phyloP scores from a whole-genome alignment of 176 grass and related monocot genomes.

The Cenchrus americanus region DNA sequence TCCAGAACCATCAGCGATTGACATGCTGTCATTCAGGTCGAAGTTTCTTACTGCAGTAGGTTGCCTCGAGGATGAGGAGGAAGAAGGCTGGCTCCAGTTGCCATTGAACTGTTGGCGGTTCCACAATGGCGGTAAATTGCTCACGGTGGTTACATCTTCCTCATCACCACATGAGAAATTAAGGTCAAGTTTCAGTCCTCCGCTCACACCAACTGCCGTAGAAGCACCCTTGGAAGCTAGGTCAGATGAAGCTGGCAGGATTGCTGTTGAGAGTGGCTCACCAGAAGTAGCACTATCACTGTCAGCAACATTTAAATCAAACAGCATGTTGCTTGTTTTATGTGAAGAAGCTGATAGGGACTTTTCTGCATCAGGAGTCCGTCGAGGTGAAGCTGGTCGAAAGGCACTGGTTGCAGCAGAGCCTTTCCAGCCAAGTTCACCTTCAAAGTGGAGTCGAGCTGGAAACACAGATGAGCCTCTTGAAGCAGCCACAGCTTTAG shows the following conservation, averaged over 20 bases:
- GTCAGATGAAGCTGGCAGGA: constrained; percentile 38
- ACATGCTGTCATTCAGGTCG: constrained; percentile 71
- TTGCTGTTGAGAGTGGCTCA: constrained; percentile 40
- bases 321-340: constrained; percentile 47
- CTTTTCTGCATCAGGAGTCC: constrained; percentile 51
- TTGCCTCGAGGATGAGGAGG: constrained; percentile 55
- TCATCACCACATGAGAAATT: constrained; percentile 54
- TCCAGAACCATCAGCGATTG: constrained; percentile 38
- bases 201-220: constrained; percentile 31
- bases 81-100: constrained; percentile 49
- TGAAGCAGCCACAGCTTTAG: constrained; percentile 69
- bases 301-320: constrained; percentile 66
- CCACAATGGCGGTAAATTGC: constrained; percentile 36
- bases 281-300: constrained; percentile 49
- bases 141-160: constrained; percentile 29
- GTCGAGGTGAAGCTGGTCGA: constrained; percentile 51
- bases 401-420: constrained; percentile 87
- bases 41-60: constrained; percentile 60
- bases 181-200: constrained; percentile 54
- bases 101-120: constrained; percentile 41
- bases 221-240: constrained; percentile 47
- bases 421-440: constrained; percentile 75
- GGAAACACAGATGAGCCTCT: constrained; percentile 62
- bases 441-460: constrained; percentile 60
- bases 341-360: constrained; percentile 43